These are phyloP conservation scores for Marasmius fiardii DNA, from an alignment of 1,284 basidiomycete genomes.

Conservation along the genomic window DNA sequence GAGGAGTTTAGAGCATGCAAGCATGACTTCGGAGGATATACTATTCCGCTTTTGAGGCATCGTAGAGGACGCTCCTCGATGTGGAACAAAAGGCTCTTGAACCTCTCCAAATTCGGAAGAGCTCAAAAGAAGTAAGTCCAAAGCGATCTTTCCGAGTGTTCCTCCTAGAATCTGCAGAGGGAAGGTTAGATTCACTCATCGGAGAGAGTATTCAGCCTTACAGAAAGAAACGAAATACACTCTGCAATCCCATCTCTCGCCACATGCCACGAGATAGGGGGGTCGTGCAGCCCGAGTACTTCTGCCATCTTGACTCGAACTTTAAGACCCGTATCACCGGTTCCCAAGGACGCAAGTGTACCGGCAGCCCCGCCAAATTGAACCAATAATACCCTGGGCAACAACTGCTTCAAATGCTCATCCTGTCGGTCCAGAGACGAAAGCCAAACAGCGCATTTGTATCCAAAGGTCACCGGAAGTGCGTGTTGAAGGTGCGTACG, in stretches of 20 bases:
- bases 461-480: not conserved
- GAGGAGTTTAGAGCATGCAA: constrained; percentile 1
- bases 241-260: not conserved
- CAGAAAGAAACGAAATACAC: constrained; percentile 2
- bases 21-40: constrained; percentile 3
- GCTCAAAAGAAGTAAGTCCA: not conserved
- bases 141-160: not conserved
- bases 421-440: constrained; percentile 1
- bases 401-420: not conserved
- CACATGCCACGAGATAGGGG: not conserved
- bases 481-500: constrained; percentile 2
- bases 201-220: not conserved
- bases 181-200: not conserved
- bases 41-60: constrained; percentile 2
- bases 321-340: not conserved
- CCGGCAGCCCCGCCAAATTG: constrained; percentile 2
- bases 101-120: constrained; percentile 2
- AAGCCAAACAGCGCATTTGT: constrained; percentile 3
- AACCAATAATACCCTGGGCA: not conserved
- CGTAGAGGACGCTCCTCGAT: not conserved
- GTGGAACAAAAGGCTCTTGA: constrained; percentile 2
- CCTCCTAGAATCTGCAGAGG: not conserved
- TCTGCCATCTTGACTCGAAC: not conserved
- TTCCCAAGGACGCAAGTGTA: not conserved
- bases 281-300: not conserved